A percentile compares a stretch with the other conserved stretches of the same genome.
Evolutionary conservation across 306 rosid species (phyloP).

Genomic region (Gillenia trifoliata): DNA sequence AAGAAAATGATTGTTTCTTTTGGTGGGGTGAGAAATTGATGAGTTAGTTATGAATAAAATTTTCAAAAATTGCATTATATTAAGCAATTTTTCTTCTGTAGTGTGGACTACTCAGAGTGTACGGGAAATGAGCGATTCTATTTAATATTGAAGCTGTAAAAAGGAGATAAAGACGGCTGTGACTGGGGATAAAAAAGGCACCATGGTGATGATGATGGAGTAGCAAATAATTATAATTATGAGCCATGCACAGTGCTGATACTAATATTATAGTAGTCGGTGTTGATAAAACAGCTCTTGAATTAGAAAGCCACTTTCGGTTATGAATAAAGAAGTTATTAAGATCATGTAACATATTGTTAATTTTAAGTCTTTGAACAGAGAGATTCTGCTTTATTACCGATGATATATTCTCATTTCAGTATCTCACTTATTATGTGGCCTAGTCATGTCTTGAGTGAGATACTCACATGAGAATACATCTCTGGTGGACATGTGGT

Average conservation of each 20-base stretch:
- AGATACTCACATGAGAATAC: no score
- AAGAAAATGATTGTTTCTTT: constrained; percentile 23
- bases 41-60: not conserved
- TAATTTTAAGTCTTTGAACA: no score
- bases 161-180: constrained; percentile 15
- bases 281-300: constrained; percentile 6
- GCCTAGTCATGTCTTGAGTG: no score
- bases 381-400: rapidly evolving
- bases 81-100: no score
- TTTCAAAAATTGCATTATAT: no score
- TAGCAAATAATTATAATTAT: constrained; percentile 18
- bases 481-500: no score
- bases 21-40: constrained; percentile 40
- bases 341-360: not conserved
- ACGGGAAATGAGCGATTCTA: not conserved
- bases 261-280: not conserved
- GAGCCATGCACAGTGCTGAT: not conserved
- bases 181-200: constrained; percentile 7
- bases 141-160: constrained; percentile 12
- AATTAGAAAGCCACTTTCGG: constrained; percentile 9
- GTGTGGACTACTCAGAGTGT: no score
- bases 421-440: no score
- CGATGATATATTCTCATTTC: no score
- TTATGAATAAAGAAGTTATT: not conserved
- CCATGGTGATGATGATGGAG: constrained; percentile 35